Evolutionary conservation across 2,329 filamentous ascomycete species (phyloP), one percentile per base, ranked within the genome.

Genomic region (Aspergillus sp.): DNA sequence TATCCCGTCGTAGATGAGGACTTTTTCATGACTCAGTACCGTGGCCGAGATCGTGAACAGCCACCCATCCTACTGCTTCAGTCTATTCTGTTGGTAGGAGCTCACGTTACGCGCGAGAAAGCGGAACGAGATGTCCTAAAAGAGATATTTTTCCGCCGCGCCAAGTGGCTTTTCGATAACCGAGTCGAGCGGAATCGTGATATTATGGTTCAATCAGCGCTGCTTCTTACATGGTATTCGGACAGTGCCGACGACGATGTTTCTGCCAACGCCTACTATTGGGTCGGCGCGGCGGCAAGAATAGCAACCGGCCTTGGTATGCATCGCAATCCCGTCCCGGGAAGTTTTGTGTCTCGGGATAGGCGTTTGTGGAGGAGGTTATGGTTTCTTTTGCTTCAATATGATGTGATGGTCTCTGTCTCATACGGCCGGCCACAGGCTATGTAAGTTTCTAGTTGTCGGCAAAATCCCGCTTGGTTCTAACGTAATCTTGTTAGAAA

Each of bases 171-270:
- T 1, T 69, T 73, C 26, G 71, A 75, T 43, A 61, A 59, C 16
- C 64, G 71, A 4, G 65, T 70, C 22, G 71, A 75, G 41, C 62
- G 68, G 15, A 69, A 74, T 41, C 62, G 72, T 10, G 65, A 69
- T 38, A 61, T 65, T 19, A 58, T 74, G 30, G 60, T 75, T n/a
- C 72, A 75, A 47, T 66, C 66, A 3, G 68, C 70, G 2, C 52
- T 75, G 14, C 58, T 75, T 1, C 43, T 75, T 32, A 73, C 69
- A 2, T 75, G 71, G 72, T 67, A 72, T 40, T 67, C 68, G 1
- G 68, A 74, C 30, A 52, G 51, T 6, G 64, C 67, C 10, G 67
- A 69, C 15, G 71, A 75, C 40, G 69, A 73, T 46, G 66, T 74
- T 5, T 56, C 68, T 4, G 66, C 68, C 24, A 74, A 74, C 41